Conservation (phyloP, 2,329 filamentous ascomycete species). For the Sphaerostilbella broomeana region DNA sequence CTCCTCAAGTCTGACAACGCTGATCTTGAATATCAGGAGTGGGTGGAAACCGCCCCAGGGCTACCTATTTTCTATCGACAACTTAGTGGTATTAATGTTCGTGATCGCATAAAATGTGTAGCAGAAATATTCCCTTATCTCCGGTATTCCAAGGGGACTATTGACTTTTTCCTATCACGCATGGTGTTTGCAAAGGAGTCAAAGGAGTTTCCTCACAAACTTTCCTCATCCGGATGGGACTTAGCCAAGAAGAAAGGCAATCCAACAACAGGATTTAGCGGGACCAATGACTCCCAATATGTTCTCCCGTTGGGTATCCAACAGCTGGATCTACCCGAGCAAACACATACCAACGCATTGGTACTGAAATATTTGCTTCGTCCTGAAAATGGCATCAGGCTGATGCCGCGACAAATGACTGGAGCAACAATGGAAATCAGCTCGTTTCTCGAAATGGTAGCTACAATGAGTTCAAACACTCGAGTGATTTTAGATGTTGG, state of each 20-base stretch:
- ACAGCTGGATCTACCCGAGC: constrained; percentile 47
- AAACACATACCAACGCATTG: constrained; percentile 60
- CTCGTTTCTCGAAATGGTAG: constrained; percentile 43
- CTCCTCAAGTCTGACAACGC: constrained; percentile 48
- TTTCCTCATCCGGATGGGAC: constrained; percentile 64
- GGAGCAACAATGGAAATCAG: background rate
- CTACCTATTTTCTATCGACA: constrained; percentile 33
- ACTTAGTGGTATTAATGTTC: constrained; percentile 50
- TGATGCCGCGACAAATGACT: constrained; percentile 44
- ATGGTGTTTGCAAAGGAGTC: constrained; percentile 56
- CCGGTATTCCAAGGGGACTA: constrained; percentile 41
- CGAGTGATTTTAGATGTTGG: constrained; percentile 65
- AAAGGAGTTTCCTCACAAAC: constrained; percentile 56
- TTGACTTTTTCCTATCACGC: constrained; percentile 57
- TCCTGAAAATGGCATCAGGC: constrained; percentile 38
- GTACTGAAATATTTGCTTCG: constrained; percentile 55
- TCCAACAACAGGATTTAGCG: constrained; percentile 60
- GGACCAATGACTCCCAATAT: constrained; percentile 58
- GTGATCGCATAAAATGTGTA: constrained; percentile 44
- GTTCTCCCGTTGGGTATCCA: constrained; percentile 50
- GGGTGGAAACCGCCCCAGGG: constrained; percentile 32
- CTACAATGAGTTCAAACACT: constrained; percentile 30
- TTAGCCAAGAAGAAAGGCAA: constrained; percentile 41
- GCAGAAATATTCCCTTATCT: constrained; percentile 47
- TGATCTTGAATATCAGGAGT: constrained; percentile 42